Evolutionary conservation across 192 early-diverging fungal species (phyloP).

Genomic region (Backusella westeae): DNA sequence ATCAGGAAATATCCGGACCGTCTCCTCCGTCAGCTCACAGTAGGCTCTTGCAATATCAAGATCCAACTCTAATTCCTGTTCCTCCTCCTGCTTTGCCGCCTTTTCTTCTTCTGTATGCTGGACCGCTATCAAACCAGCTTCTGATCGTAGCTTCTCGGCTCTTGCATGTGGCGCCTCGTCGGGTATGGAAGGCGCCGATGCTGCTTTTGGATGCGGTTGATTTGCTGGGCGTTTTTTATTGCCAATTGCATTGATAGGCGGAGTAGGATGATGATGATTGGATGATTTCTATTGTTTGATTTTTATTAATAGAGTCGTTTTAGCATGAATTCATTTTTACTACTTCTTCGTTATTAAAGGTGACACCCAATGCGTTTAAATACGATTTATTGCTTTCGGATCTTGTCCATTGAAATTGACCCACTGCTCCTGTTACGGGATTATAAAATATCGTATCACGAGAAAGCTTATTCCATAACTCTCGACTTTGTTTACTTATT

Average conservation of each 20-base stretch:
- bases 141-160: neutral
- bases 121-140: neutral
- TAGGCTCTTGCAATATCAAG: conserved; percentile 42
- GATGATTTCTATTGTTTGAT: neutral
- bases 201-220: neutral
- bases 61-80: conserved; percentile 36
- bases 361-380: conserved; percentile 33
- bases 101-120: neutral
- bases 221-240: neutral
- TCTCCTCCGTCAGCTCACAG: conserved; percentile 45
- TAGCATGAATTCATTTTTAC: neutral
- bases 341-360: conserved; percentile 34
- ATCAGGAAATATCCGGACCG: conserved; percentile 45
- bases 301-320: neutral
- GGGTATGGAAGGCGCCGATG: neutral
- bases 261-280: neutral
- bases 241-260: neutral
- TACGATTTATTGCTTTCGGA: conserved; percentile 36
- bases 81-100: conserved; percentile 8
- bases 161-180: neutral
- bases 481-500: conserved; percentile 15
- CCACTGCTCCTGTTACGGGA: conserved; percentile 37
- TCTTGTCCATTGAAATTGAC: conserved; percentile 42
- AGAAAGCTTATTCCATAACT: conserved; percentile 38
- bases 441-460: conserved; percentile 40